phyloP scores from a whole-genome alignment of 805 yeast genomes.

The Candida maris region DNA sequence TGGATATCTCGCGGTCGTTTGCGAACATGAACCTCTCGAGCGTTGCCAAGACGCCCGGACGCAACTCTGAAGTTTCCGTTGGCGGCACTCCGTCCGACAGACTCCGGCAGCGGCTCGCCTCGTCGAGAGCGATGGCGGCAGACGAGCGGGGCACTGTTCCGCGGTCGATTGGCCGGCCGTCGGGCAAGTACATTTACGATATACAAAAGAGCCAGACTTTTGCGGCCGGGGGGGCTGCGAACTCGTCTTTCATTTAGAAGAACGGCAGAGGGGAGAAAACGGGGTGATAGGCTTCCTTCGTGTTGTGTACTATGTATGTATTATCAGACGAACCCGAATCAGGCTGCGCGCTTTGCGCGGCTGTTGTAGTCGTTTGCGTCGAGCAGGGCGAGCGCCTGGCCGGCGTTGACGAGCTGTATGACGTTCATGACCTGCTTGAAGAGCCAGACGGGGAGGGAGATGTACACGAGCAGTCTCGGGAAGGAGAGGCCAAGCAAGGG shows the following conservation, averaged over 20 bases:
- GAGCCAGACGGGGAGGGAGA: slow-evolving; percentile 80
- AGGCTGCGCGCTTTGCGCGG: slow-evolving; percentile 28
- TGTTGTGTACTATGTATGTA: too few relatives aligned
- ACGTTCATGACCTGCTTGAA: slow-evolving; percentile 90
- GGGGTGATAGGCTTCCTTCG: too few relatives aligned
- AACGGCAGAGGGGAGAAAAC: not conserved
- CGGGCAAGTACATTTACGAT: slow-evolving; percentile 20
- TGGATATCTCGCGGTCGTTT: slow-evolving; percentile 27
- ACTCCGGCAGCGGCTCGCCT: slow-evolving; percentile 16
- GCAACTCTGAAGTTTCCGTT: slow-evolving; percentile 2
- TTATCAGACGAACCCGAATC: not conserved
- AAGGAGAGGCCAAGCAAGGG: slow-evolving; percentile 35
- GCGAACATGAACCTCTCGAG: slow-evolving; percentile 26
- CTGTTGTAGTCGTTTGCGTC: slow-evolving; percentile 55
- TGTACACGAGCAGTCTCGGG: slow-evolving; percentile 36
- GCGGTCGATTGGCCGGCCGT: slow-evolving; percentile 7
- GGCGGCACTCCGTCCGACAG: slow-evolving; percentile 4
- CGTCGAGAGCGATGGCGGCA: slow-evolving; percentile 11
- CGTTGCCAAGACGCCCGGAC: not conserved
- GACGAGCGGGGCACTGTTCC: not conserved
- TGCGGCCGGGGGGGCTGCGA: slow-evolving; percentile 1
- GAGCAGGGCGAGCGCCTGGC: slow-evolving; percentile 67
- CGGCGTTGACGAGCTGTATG: slow-evolving; percentile 84
- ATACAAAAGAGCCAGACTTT: slow-evolving; percentile 9
- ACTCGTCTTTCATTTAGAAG: not conserved